Evolutionary conservation across 495 filamentous ascomycete genomes (phyloP), one percentile per base, ranked within the genome.

Genomic region (Xylaria longipes): DNA sequence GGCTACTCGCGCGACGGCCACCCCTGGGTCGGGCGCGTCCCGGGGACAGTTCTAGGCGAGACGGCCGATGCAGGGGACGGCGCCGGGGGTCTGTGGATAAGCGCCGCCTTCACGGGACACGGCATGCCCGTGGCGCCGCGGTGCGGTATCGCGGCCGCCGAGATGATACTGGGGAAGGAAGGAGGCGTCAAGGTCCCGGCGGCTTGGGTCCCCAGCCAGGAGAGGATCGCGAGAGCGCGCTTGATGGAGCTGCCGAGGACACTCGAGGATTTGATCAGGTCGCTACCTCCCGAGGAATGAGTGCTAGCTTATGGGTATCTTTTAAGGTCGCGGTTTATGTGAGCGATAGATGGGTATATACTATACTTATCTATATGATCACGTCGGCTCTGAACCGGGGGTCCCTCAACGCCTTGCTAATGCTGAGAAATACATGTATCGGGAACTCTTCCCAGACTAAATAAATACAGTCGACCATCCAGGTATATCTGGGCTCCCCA

Each of bases 81-180:
- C 25, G 61, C 48, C 5, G 62, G 58, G 8, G 69, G 76, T 2
- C 78, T 91, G 64, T 92, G 84, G 84, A 74, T 92, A 7, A 85
- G 86, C 69, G 90, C 84, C 11, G 91, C 87, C 14, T 93, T 89
- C 76, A 89, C 87, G 45, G 93, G 93, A 0, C 92, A 97, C 74
- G 93, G 93, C 1, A 97, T 97, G 93, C 92, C 92, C 5, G 91
- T 91, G 75, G 89, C 89, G 35, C 90, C 89, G 74, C 80, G 93
- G 12, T 91, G 87, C 67, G 93, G 90, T 3, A 87, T 89, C 71
- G 91, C 91, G 9, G 82, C 90, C 25, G 91, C 85, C 4, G 82
- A 85, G 37, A 89, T 93, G 90, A 84, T 94, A 56, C 71, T 87
- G 43, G 82, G 74, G 5, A 74, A 79, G 25, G 80, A 82, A 43